Evolutionary conservation across 176 grass and related monocot genomes (phyloP).

Genomic region (Oryza glaberrima): DNA sequence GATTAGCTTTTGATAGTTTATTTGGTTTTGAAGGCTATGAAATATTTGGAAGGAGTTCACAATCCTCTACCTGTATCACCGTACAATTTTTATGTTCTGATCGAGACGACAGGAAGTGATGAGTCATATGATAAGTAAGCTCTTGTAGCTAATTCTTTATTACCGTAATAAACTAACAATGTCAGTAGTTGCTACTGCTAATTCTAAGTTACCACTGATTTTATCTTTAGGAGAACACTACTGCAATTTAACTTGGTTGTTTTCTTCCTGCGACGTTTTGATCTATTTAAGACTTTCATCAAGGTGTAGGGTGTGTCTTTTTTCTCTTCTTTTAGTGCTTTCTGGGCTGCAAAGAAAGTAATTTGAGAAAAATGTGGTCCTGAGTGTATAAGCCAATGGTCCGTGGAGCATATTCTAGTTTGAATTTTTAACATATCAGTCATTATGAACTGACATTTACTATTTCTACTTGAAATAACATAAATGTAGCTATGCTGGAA

Average conservation of each 20-base stretch:
- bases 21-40: conserved; percentile 70
- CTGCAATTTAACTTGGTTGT: neutral
- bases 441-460: neutral
- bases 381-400: neutral
- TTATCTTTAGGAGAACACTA: neutral
- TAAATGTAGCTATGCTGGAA: neutral
- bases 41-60: conserved; percentile 85
- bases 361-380: neutral
- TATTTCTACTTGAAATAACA: conserved; percentile 28
- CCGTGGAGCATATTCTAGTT: neutral
- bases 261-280: neutral
- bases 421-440: neutral
- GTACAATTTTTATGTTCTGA: conserved; percentile 83
- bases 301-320: neutral
- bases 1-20: conserved; percentile 31
- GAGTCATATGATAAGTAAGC: conserved; percentile 91
- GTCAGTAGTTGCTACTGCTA: neutral
- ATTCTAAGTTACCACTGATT: neutral
- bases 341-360: neutral
- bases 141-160: conserved; percentile 14
- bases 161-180: neutral
- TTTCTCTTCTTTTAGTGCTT: neutral
- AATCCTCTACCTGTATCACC: conserved; percentile 73
- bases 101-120: conserved; percentile 95
- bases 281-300: neutral